Evolutionary conservation across 495 filamentous ascomycete genomes (phyloP), one percentile per base, ranked within the genome.

Genomic region (Rostrohypoxylon terebratum): DNA sequence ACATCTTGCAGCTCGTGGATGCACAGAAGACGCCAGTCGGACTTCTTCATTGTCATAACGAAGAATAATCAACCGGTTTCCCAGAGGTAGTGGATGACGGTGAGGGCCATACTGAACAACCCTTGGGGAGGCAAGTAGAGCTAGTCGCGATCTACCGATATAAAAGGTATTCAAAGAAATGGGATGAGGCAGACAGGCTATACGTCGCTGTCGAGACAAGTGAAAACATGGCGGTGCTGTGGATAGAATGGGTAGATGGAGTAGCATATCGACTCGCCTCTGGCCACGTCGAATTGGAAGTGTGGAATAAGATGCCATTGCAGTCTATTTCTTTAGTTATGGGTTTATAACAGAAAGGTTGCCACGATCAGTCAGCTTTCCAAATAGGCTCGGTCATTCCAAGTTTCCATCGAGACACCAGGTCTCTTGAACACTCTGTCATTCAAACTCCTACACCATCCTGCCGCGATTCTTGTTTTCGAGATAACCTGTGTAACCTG

Each of bases 221-320:
- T 7, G 23, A 50, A 23, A 36, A 1, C 21, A 58, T 33, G 10
- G 20, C 18, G 10, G 66, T 73, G n/a, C 42, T 76, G 13, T 76
- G 66, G 66, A 33, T 76, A 3, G 74, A 71, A 54, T 73, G 66
- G 74, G 23, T 28, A 5, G 63, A 65, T 44, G 74, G 58, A 2
- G 36, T 73, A 9, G 66, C 70, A 3, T 76, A 76, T 60, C 51
- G 74, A 16, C 68, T 62, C 23, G 66, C 59, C 13, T 33, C 66
- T 50, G 70, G 74, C 4, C 44, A 53, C 14, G 66, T 73, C 1
- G 21, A 38, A 3, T 53, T 25, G 33, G 54, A 48, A 65, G 36
- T 20, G 8, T 59, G 57, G 57, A 21, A 44, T n/a, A 47, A 11
- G 44, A 2, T 47, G 18, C 7, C 44, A 47, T 47, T 47, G 13